Conservation (phyloP, 2,329 filamentous ascomycete genomes). For the Diaporthe citri region DNA sequence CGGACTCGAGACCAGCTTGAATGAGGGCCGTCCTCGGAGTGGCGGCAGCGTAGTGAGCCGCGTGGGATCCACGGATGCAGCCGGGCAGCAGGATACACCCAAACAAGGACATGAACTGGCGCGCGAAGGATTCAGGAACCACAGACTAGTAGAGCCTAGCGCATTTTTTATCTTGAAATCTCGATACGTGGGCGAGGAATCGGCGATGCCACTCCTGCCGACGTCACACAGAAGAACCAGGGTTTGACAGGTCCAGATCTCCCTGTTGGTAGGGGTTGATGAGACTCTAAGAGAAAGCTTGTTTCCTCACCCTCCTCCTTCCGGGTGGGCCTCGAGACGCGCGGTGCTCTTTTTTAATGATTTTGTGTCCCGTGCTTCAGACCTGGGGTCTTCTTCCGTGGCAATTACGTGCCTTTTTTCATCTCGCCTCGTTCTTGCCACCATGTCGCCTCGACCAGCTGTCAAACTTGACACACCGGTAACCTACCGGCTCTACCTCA, state of each 20-base stretch:
- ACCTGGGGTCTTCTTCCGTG: slow-evolving; percentile 2
- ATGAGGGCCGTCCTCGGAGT: background rate
- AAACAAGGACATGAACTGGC: background rate
- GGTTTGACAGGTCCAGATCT: slow-evolving; percentile 6
- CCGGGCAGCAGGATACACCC: background rate
- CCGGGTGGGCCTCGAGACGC: background rate
- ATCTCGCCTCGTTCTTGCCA: background rate
- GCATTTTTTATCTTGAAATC: background rate
- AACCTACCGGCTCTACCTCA: slow-evolving; percentile 11
- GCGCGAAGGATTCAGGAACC: slow-evolving; percentile 28
- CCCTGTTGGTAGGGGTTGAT: background rate
- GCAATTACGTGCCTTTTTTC: slow-evolving; percentile 13
- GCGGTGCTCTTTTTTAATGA: slow-evolving; percentile 17
- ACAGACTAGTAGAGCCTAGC: background rate
- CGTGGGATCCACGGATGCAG: slow-evolving; percentile 3
- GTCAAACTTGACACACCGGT: slow-evolving; percentile 19
- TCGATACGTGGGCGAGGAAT: background rate
- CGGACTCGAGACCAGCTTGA: background rate
- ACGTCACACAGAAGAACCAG: background rate
- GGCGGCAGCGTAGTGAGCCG: background rate
- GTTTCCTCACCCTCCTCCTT: background rate
- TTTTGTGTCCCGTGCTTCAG: slow-evolving; percentile 11
- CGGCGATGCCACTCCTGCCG: background rate
- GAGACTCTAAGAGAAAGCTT: slow-evolving; percentile 17
- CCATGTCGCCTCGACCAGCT: slow-evolving; percentile 10